These are phyloP conservation scores for Prinsepia uniflora DNA, from an alignment of 306 rosid species.

Conservation along the genomic window DNA sequence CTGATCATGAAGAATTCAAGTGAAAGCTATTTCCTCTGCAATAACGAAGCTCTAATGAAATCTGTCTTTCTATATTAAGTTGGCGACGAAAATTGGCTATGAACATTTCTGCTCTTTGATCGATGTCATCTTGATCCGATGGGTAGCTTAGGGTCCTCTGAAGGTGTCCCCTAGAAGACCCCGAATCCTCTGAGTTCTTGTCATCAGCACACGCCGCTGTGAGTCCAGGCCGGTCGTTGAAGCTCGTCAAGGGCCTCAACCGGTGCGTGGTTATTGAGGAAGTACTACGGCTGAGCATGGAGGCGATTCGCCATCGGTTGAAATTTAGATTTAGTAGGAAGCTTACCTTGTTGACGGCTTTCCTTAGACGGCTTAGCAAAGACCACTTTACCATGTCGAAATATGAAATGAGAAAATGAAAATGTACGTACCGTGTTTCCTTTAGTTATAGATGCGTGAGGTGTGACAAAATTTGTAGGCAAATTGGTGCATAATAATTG, in stretches of 20 bases:
- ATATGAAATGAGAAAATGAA: background rate
- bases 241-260: slow-evolving; percentile 27
- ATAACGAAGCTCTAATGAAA: slow-evolving; percentile 62
- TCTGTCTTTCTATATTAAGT: slow-evolving; percentile 73
- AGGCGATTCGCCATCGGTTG: slow-evolving; percentile 46
- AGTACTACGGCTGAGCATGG: slow-evolving; percentile 36
- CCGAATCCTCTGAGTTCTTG: slow-evolving; percentile 26
- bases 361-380: slow-evolving; percentile 44
- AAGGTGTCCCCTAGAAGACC: slow-evolving; percentile 29
- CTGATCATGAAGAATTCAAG: slow-evolving; percentile 26
- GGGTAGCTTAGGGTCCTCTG: slow-evolving; percentile 57
- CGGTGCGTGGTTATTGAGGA: slow-evolving; percentile 12
- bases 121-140: slow-evolving; percentile 62
- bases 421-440: too few relatives aligned
- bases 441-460: background rate
- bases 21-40: slow-evolving; percentile 38
- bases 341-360: slow-evolving; percentile 55
- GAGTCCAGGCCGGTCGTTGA: slow-evolving; percentile 52
- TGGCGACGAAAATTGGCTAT: slow-evolving; percentile 63
- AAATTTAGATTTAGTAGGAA: slow-evolving; percentile 43
- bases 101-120: slow-evolving; percentile 64
- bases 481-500: slow-evolving; percentile 12
- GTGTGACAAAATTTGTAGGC: too few relatives aligned
- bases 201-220: slow-evolving; percentile 19
- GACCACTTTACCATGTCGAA: slow-evolving; percentile 14